These are phyloP conservation scores for Pseudodiploospora longispora DNA, from an alignment of 2,329 filamentous ascomycete species.

Conservation along the genomic window DNA sequence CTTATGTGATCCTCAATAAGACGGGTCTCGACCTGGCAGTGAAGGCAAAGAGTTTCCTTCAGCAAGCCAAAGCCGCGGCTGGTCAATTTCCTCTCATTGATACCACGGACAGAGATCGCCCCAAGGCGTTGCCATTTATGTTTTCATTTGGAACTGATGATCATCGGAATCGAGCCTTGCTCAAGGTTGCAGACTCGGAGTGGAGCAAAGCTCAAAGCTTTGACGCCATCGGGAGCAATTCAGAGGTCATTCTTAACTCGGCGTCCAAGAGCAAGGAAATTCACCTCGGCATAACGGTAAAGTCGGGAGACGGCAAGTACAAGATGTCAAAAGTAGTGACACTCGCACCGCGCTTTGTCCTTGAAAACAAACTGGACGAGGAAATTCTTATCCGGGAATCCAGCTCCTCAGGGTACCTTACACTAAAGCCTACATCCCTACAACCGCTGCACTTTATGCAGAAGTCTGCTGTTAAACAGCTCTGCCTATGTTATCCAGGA, in stretches of 20 bases:
- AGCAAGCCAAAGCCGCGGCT: conserved; percentile 73
- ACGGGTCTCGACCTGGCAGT: conserved; percentile 85
- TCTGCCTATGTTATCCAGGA: conserved; percentile 87
- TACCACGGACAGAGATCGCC: conserved; percentile 42
- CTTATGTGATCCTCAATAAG: conserved; percentile 92
- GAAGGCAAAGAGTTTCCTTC: conserved; percentile 80
- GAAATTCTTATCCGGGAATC: conserved; percentile 86
- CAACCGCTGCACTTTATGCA: conserved; percentile 86
- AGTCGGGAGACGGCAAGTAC: conserved; percentile 92
- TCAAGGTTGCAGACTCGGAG: conserved; percentile 81
- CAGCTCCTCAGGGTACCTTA: conserved; percentile 78
- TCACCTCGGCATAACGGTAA: conserved; percentile 80
- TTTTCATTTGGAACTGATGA: conserved; percentile 89
- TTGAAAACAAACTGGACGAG: conserved; percentile 88
- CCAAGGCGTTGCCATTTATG: conserved; percentile 86
- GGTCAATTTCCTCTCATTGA: conserved; percentile 60
- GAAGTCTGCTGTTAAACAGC: conserved; percentile 72
- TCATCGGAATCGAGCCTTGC: conserved; percentile 77
- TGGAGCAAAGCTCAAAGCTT: conserved; percentile 99
- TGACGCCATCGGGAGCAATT: conserved; percentile 89
- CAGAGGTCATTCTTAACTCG: conserved; percentile 78
- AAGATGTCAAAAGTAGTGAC: conserved; percentile 95
- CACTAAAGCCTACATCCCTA: conserved; percentile 67
- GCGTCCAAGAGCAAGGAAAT: conserved; percentile 67
- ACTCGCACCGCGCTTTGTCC: conserved; percentile 81